Evolutionary conservation across 176 grass and related monocot genomes (phyloP).

Genomic region (Sorghum bicolor): Sorghum_bicolor_NCBIv3 NC_012872.2:74103501-74104000

Average conservation of each 20-base stretch:
- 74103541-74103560: conserved; percentile 75
- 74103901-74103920: not conserved
- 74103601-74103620: not conserved
- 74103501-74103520: conserved; percentile 51
- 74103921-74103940: not conserved
- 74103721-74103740: not conserved
- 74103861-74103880: not conserved
- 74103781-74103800: not conserved
- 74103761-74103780: not conserved
- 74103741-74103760: not conserved
- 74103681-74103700: not conserved
- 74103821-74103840: not conserved
- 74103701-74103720: not conserved
- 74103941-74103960: not conserved
- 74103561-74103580: conserved; percentile 10
- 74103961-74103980: not conserved
- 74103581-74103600: not conserved
- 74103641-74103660: conserved; percentile 3
- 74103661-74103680: not conserved
- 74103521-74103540: conserved; percentile 56
- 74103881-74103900: not conserved
- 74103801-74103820: not conserved
- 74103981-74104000: not conserved
- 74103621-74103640: not conserved
- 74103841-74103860: not conserved